Percentiles rank a stretch among this genome's conserved stretches.
Conservation (phyloP, 192 early-diverging fungal genomes). For the Jimgerdemannia lactiflua region DNA sequence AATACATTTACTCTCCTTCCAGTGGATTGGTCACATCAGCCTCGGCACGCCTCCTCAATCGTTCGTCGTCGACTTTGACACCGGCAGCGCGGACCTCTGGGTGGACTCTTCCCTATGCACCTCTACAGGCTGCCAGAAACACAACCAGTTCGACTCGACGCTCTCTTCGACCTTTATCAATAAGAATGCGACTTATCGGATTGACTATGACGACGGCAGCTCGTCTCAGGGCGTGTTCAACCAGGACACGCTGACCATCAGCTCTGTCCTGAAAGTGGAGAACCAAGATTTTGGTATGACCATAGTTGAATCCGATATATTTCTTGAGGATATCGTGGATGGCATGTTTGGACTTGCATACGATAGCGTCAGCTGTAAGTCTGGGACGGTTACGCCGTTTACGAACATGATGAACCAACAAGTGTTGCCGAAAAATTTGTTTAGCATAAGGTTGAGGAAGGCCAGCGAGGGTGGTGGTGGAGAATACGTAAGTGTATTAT, state of each 20-base stretch:
- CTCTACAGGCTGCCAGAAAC: conserved; percentile 10
- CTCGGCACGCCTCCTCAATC: conserved; percentile 65
- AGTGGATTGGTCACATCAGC: conserved; percentile 53
- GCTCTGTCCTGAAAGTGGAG: conserved; percentile 48
- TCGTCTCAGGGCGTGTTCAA: conserved; percentile 29
- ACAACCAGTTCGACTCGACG: conserved; percentile 19
- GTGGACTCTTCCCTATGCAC: conserved; percentile 31
- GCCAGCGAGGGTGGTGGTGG: no score
- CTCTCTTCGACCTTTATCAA: conserved; percentile 19
- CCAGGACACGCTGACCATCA: conserved; percentile 52
- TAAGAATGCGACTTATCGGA: conserved; percentile 28
- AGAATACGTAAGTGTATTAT: no score
- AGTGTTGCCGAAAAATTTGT: no score
- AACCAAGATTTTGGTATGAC: conserved; percentile 59
- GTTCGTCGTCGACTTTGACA: conserved; percentile 70
- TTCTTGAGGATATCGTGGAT: conserved; percentile 2
- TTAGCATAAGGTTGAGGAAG: no score
- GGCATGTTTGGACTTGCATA: no score
- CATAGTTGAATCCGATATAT: conserved; percentile 49
- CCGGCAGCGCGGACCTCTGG: conserved; percentile 73
- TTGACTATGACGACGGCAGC: conserved; percentile 45
- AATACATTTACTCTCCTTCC: neutral
- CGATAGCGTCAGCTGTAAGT: no score
- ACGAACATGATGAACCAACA: no score
- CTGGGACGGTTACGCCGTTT: no score